Base-by-base conservation (phyloP, 805 yeast species). In the Candida vartiovaarae region DNA sequence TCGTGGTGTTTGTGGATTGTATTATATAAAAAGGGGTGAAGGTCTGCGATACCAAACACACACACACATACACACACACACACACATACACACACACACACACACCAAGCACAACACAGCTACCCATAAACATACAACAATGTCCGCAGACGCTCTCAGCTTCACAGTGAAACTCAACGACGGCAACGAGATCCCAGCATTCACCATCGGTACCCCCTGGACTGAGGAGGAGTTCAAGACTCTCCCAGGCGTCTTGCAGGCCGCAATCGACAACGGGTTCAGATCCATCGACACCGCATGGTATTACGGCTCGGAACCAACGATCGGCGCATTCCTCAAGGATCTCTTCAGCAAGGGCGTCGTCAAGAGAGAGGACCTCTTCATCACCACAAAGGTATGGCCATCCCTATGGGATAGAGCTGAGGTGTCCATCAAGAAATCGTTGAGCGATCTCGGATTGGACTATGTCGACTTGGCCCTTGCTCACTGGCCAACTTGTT, bases 401-500 rank as follows among this genome's bases (percentile, higher is more conserved):
- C 72, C 75, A 44, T 63, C 72, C n/a, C 62, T 71, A 45, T 80
- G 78, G 66, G 59, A 68, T 48, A 59, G 62, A 20, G 80, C 76
- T 6, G 77, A 64, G 40, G 64, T 59, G 32, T 82, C 83, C 1
- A 63, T 86, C 37, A 71, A 76, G 25, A 66, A 64, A 34, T 81
- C 90, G 3, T 68, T 87, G 53, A 54, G 68, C 48, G 75, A 75
- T 47, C 67, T 86, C 48, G 79, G 78, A 0, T 56, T 84, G 42
- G 95, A 83, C 39, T 86, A 87, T 56, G 81, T 84, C 39, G 95
- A 87, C 58, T 66, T 87, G 50, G 75, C 78, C 55, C 71, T 88
- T 51, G 76, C 85, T 56, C 95, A 87, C 63, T 88, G 87, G 80
- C 96, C 96, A 49, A 72, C 84, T 11, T 82, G 95, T 24, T 82